phyloP scores from a whole-genome alignment of 768 basidiomycete species.

The Daedalea quercina region DNA sequence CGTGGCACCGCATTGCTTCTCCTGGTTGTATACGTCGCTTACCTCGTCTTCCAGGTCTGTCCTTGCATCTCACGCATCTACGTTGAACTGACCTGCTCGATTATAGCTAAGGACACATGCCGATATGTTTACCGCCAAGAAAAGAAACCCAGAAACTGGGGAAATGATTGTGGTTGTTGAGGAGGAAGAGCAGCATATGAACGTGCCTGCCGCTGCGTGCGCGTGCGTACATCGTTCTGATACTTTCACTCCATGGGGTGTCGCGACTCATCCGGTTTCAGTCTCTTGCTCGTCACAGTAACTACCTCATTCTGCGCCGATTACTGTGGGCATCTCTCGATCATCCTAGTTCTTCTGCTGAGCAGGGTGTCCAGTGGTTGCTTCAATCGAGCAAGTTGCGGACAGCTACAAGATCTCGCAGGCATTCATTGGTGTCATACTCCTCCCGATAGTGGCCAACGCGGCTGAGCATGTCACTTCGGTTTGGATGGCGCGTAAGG shows the following conservation, averaged over 20 bases:
- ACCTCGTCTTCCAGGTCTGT: constrained; percentile 67
- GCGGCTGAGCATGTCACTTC: constrained; percentile 83
- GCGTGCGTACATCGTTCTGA: constrained; percentile 29
- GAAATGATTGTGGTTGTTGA: constrained; percentile 20
- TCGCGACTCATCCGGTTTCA: constrained; percentile 16
- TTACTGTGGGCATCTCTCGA: constrained; percentile 45
- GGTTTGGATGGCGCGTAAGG: constrained; percentile 85
- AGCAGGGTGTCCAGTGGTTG: constrained; percentile 52
- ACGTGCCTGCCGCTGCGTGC: constrained; percentile 51
- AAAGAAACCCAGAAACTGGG: background rate
- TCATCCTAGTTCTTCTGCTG: background rate
- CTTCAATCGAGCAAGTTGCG: constrained; percentile 89
- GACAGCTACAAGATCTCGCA: constrained; percentile 75
- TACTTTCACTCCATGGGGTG: background rate
- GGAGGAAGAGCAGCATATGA: constrained; percentile 56
- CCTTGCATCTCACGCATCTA: background rate
- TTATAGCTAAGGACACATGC: constrained; percentile 66
- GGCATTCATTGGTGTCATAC: constrained; percentile 78
- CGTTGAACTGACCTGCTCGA: background rate
- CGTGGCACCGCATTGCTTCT: constrained; percentile 77
- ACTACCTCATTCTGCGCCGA: constrained; percentile 88
- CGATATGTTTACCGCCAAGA: constrained; percentile 48
- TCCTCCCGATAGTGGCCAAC: constrained; percentile 83
- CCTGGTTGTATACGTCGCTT: constrained; percentile 65
- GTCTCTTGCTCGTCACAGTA: constrained; percentile 69